A percentile compares a stretch with the other conserved stretches of the same genome.
phyloP scores from a whole-genome alignment of 176 grass and related monocot genomes.

The Triticum turgidum region DNA sequence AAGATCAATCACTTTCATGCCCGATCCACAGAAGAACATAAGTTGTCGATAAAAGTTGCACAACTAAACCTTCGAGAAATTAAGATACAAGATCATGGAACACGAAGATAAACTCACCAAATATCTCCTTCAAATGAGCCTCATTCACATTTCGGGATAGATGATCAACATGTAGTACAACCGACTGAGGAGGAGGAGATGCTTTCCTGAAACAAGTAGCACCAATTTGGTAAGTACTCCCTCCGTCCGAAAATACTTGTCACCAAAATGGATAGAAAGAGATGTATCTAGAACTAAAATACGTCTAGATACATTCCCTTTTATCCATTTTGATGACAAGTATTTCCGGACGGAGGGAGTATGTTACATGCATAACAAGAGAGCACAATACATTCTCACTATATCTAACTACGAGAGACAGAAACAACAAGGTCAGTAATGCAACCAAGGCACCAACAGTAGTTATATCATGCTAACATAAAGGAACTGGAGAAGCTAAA shows the following conservation, averaged over 20 bases:
- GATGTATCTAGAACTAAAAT: too few relatives aligned
- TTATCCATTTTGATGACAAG: too few relatives aligned
- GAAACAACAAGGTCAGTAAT: background rate
- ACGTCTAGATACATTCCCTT: too few relatives aligned
- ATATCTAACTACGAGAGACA: background rate
- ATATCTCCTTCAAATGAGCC: slow-evolving; percentile 98
- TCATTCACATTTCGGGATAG: slow-evolving; percentile 95
- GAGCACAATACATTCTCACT: background rate
- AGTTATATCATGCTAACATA: background rate
- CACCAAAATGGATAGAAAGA: too few relatives aligned
- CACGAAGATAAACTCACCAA: slow-evolving; percentile 54
- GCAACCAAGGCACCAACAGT: background rate
- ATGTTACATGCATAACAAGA: background rate
- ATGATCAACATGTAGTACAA: slow-evolving; percentile 94
- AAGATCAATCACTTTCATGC: background rate
- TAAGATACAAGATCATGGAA: background rate
- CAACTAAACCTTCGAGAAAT: background rate
- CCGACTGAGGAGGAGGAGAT: slow-evolving; percentile 70
- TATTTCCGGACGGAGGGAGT: too few relatives aligned
- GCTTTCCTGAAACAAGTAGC: slow-evolving; percentile 71
- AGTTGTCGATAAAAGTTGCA: background rate
- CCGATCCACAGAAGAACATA: background rate
- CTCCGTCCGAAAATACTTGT: too few relatives aligned
- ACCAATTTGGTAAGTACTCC: background rate
- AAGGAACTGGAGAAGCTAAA: background rate